Percentiles rank a stretch among this genome's conserved stretches.
phyloP scores from a whole-genome alignment of 192 early-diverging fungal genomes.

The Coemansia furcata region DNA sequence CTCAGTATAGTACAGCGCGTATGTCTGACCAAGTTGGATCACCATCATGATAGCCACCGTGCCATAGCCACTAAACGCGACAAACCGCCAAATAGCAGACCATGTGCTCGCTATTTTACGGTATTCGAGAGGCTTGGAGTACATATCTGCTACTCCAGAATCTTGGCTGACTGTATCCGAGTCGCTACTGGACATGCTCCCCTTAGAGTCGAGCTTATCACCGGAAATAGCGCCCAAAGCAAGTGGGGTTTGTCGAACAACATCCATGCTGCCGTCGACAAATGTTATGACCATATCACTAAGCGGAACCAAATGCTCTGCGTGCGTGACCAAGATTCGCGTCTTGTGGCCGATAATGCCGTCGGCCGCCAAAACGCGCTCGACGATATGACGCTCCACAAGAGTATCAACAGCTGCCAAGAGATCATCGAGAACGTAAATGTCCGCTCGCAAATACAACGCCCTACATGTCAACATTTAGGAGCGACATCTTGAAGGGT shows the following conservation, averaged over 20 bases:
- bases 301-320: constrained; percentile 31
- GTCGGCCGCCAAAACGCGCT: constrained; percentile 34
- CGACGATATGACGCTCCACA: constrained; percentile 57
- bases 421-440: constrained; percentile 69
- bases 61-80: constrained; percentile 18
- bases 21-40: constrained; percentile 4
- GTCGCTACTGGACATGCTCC: neutral
- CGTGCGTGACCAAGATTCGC: constrained; percentile 59
- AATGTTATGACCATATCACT: constrained; percentile 20
- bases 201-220: neutral
- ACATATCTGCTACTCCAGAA: neutral
- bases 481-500: neutral
- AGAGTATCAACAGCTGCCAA: constrained; percentile 66
- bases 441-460: constrained; percentile 60
- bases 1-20: constrained; percentile 13
- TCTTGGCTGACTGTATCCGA: neutral
- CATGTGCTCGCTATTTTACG: neutral
- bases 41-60: constrained; percentile 3
- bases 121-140: neutral
- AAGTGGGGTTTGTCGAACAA: constrained; percentile 11
- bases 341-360: constrained; percentile 46
- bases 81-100: constrained; percentile 1
- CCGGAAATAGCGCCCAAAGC: neutral
- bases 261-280: neutral
- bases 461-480: constrained; percentile 39